Evolutionary conservation across 257 asterid genomes (phyloP).

Genomic region (Ilex asprella): DNA sequence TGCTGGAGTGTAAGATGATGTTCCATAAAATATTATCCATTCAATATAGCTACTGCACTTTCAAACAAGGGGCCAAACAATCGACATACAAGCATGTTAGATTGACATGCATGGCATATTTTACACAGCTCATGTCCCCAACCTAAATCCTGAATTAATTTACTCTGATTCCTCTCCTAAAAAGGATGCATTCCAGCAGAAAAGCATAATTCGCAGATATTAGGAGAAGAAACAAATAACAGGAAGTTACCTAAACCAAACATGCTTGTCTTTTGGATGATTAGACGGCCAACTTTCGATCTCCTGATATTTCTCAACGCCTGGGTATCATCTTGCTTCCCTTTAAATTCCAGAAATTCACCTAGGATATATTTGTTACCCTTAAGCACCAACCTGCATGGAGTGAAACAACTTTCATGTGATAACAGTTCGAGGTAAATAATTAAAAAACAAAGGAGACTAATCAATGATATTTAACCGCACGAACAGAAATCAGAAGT

Average conservation of each 20-base stretch:
- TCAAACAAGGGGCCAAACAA: too few relatives aligned
- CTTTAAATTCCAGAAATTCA: conserved; percentile 84
- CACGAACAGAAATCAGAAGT: too few relatives aligned
- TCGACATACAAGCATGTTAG: too few relatives aligned
- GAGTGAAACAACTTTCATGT: background rate
- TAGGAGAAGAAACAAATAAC: background rate
- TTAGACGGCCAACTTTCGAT: conserved; percentile 74
- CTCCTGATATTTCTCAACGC: conserved; percentile 59
- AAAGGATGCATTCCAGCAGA: too few relatives aligned
- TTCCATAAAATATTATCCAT: background rate
- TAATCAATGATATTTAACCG: too few relatives aligned
- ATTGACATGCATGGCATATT: too few relatives aligned
- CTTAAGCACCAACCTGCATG: conserved; percentile 77
- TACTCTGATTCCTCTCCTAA: too few relatives aligned
- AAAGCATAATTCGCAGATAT: too few relatives aligned
- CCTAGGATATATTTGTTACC: conserved; percentile 70
- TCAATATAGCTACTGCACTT: too few relatives aligned
- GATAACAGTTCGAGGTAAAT: background rate
- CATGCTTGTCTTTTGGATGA: conserved; percentile 90
- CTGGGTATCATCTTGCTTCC: conserved; percentile 71
- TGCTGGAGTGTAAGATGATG: conserved; percentile 7
- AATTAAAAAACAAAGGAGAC: background rate
- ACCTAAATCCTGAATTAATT: too few relatives aligned
- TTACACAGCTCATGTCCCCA: too few relatives aligned
- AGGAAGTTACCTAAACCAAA: conserved; percentile 65